Evolutionary conservation across 2,329 filamentous ascomycete species (phyloP), one percentile per base, ranked within the genome.

Genomic region (Cryphonectria radicalis): DNA sequence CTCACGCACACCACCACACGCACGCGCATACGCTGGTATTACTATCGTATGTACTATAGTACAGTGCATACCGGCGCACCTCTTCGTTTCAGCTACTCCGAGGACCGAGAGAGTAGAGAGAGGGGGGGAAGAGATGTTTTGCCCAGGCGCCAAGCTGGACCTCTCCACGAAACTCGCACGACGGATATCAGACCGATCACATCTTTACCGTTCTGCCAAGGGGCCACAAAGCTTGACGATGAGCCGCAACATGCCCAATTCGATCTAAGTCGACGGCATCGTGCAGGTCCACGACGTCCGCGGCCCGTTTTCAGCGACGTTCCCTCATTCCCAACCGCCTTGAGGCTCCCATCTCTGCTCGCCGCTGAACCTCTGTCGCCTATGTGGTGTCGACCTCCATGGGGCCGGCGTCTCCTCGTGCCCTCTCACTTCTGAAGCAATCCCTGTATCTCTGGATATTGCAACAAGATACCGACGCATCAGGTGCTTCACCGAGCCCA

Each of bases 181-280:
- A 28, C 63, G 50, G 46, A 35, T 59, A 25, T 43, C 69, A 67
- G 42, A 32, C 42, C 40, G 42, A 65, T 32, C 28, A 35, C 63
- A 32, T 32, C 43, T 37, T 32, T 19, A 28, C 25, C n/a, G 25
- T 5, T 35, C 13, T 35, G 63, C 63, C 63, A 65, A 70, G 69
- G 28, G 46, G 59, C 65, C 66, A 63, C 59, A 64, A 70, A 70
- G 69, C 69, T 70, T 70, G 65, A 59, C 46, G 8, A 35, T 19
- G 43, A 65, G 42, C 40, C 17, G 63, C 63, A 65, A 28, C 10
- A 53, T 22, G 17, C 35, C 59, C 19, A n/a, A 40, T 62, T 11
- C 17, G 59, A 40, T 0, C 17, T n/a, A n/a, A 19, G 17, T 35
- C 63, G 28, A 65, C 4, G 43, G 19, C 28, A 37, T 65, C 28